phyloP scores from a whole-genome alignment of 129 eudicot species.

The Erigeron canadensis region DNA sequence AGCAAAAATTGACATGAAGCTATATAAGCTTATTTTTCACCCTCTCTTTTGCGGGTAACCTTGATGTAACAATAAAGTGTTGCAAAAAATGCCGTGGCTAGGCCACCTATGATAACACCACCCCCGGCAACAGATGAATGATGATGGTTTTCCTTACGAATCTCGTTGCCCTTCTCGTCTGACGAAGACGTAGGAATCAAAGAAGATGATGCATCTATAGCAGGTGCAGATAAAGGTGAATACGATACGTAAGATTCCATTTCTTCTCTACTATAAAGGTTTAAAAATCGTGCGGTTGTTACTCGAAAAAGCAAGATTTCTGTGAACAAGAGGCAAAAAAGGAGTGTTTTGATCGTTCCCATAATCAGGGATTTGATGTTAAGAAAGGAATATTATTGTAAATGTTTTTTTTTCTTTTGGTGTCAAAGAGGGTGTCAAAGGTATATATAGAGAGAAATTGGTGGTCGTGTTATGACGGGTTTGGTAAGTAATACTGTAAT shows the following conservation, averaged over 20 bases:
- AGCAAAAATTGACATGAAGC: background rate
- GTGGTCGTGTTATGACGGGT: background rate
- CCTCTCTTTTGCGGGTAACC: conserved; percentile 45
- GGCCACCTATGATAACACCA: conserved; percentile 70
- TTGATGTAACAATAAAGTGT: conserved; percentile 65
- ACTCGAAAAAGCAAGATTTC: conserved; percentile 30
- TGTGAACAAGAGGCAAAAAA: conserved; percentile 22
- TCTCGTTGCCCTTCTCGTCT: conserved; percentile 20
- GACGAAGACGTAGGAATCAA: conserved; percentile 8
- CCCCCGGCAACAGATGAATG: conserved; percentile 56
- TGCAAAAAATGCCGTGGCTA: conserved; percentile 49
- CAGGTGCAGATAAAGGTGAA: conserved; percentile 27
- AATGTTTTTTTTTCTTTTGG: background rate
- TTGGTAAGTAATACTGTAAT: background rate
- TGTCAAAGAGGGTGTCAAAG: conserved; percentile 8
- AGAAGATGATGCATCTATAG: conserved; percentile 18
- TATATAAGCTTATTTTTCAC: conserved; percentile 1
- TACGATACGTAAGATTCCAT: conserved; percentile 15
- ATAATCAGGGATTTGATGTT: conserved; percentile 3
- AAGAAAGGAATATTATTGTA: background rate
- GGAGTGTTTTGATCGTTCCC: conserved; percentile 13
- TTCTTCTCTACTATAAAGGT: background rate
- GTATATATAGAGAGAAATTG: conserved; percentile 22
- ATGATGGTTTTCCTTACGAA: conserved; percentile 34
- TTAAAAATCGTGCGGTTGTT: conserved; percentile 28